phyloP scores from a whole-genome alignment of 352 stramenopile genomes.

The Pythium plurisporium region DNA sequence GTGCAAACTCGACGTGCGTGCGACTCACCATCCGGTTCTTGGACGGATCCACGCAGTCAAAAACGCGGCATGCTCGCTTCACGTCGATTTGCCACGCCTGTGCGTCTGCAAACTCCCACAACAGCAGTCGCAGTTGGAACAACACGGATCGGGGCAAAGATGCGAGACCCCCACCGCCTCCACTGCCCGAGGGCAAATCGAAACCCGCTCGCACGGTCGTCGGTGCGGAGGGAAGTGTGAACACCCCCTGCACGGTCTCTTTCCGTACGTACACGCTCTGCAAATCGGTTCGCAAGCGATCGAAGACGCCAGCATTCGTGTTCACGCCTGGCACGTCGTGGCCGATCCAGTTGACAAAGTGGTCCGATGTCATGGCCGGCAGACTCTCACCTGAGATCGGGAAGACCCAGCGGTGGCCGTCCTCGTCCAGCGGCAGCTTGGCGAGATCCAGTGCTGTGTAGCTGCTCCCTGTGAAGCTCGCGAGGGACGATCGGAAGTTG shows the following conservation, averaged over 20 bases:
- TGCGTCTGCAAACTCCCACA: constrained; percentile 48
- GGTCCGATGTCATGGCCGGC: constrained; percentile 45
- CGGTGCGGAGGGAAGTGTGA: constrained; percentile 14
- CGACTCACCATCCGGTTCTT: constrained; percentile 27
- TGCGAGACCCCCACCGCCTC: background rate
- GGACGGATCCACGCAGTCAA: constrained; percentile 26
- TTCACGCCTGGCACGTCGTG: constrained; percentile 23
- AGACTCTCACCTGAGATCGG: constrained; percentile 36
- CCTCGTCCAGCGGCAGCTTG: constrained; percentile 44
- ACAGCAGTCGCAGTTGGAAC: constrained; percentile 36
- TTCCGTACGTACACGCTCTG: constrained; percentile 53
- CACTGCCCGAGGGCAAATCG: background rate
- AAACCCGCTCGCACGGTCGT: background rate
- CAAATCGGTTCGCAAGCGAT: constrained; percentile 50
- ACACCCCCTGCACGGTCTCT: constrained; percentile 31
- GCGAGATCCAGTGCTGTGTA: constrained; percentile 1
- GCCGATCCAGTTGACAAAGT: constrained; percentile 61
- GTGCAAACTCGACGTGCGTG: constrained; percentile 34
- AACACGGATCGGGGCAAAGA: constrained; percentile 18
- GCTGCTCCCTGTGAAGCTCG: too few relatives aligned
- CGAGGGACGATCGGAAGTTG: background rate
- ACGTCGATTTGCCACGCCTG: constrained; percentile 42
- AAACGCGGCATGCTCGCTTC: constrained; percentile 23
- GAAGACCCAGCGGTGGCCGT: constrained; percentile 52
- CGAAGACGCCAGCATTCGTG: constrained; percentile 21